phyloP scores from a whole-genome alignment of 805 yeast genomes.

The Schwanniomyces polymorphus region DNA sequence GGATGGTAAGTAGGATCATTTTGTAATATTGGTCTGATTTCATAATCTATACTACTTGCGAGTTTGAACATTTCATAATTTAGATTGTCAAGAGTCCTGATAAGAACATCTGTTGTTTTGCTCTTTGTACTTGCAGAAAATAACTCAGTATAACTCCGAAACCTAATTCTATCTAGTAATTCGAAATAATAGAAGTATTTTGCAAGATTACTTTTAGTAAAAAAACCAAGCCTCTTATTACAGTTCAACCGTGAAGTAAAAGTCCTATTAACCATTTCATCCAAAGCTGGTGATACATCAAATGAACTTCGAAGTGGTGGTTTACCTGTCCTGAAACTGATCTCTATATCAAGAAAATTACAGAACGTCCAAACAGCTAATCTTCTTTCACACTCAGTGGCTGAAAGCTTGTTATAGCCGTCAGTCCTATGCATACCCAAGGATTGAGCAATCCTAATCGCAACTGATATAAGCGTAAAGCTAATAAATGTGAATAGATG shows the following conservation, averaged over 20 bases:
- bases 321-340: constrained; percentile 29
- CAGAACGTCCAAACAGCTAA: constrained; percentile 31
- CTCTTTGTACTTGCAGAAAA: constrained; percentile 19
- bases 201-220: not conserved
- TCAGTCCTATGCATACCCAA: constrained; percentile 27
- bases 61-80: constrained; percentile 20
- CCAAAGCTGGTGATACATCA: not conserved
- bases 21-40: constrained; percentile 18
- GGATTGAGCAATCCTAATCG: constrained; percentile 39
- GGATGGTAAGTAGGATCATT: constrained; percentile 5
- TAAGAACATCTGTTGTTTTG: constrained; percentile 4
- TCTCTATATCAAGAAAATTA: constrained; percentile 25
- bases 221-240: constrained; percentile 14
- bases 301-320: constrained; percentile 15
- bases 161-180: constrained; percentile 20
- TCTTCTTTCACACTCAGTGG: constrained; percentile 12
- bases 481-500: constrained; percentile 28
- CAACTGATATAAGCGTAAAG: constrained; percentile 29
- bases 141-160: constrained; percentile 20
- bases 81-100: constrained; percentile 11
- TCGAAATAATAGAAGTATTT: not conserved
- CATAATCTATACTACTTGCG: constrained; percentile 15
- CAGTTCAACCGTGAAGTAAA: constrained; percentile 14
- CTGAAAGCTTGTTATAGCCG: constrained; percentile 8
- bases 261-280: not conserved